These are phyloP conservation scores for Ophiostoma perfectum DNA, from an alignment of 2,329 filamentous ascomycete genomes.

Conservation along the genomic window DNA sequence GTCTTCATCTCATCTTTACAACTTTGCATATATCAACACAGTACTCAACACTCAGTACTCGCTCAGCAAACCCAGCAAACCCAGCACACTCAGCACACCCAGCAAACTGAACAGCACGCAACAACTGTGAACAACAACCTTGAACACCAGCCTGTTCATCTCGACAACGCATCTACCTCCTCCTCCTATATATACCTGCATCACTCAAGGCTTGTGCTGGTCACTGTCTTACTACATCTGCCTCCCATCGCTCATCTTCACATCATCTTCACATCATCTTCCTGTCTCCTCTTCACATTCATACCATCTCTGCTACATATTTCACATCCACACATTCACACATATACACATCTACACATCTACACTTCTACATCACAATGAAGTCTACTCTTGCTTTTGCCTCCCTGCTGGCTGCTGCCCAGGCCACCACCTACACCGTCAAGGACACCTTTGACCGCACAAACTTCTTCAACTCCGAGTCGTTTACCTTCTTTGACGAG, in stretches of 20 bases:
- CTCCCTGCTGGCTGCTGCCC: constrained; percentile 24
- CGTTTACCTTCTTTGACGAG: constrained; percentile 51
- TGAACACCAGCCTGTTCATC: background rate
- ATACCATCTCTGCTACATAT: background rate
- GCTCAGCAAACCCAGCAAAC: background rate
- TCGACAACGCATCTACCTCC: background rate
- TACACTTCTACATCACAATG: constrained; percentile 17
- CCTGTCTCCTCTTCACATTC: background rate
- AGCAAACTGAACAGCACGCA: background rate
- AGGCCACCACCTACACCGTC: constrained; percentile 41
- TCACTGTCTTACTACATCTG: background rate
- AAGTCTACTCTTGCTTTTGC: constrained; percentile 13
- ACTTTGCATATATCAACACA: background rate
- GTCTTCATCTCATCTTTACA: background rate
- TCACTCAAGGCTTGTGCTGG: background rate
- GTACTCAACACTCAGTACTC: background rate
- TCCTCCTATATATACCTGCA: background rate
- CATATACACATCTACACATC: background rate
- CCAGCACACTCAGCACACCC: background rate
- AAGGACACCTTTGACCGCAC: constrained; percentile 44
- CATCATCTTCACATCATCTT: background rate
- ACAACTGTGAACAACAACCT: background rate
- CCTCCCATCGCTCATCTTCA: background rate
- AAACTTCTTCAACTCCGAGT: constrained; percentile 50
- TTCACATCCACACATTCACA: background rate